Conservation (phyloP, 139 green algal species). For the Chlamydomonas eustigma region DNA sequence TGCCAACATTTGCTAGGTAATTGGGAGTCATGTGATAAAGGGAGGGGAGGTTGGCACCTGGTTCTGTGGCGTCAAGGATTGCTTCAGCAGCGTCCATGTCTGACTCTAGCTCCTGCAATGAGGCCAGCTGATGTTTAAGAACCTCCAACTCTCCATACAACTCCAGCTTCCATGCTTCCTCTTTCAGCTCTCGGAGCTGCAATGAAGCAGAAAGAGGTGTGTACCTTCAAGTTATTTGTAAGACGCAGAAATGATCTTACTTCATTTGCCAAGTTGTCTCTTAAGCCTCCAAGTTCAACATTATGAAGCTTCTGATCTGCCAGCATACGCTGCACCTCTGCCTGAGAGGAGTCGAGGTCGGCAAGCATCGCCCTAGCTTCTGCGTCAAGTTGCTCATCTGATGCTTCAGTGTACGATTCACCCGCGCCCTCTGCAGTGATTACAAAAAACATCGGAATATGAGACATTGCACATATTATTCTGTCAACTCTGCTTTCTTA, state of each 20-base stretch:
- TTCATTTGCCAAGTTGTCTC: slow-evolving; percentile 28
- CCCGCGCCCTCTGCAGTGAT: no score
- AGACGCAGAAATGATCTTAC: background rate
- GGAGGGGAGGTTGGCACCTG: no score
- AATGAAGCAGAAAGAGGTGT: background rate
- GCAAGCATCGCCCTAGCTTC: slow-evolving; percentile 14
- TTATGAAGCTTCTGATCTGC: slow-evolving; percentile 18
- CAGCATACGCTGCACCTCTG: slow-evolving; percentile 36
- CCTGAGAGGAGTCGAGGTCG: slow-evolving; percentile 26
- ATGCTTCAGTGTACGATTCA: no score
- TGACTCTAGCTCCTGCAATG: slow-evolving; percentile 27
- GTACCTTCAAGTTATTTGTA: background rate
- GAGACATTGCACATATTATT: no score
- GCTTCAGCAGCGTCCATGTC: slow-evolving; percentile 35
- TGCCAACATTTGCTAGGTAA: no score
- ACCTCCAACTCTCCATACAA: slow-evolving; percentile 36
- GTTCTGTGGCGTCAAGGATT: slow-evolving; percentile 22
- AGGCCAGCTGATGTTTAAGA: slow-evolving; percentile 27
- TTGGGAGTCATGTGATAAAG: no score
- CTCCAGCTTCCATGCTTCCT: slow-evolving; percentile 38
- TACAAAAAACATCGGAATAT: no score
- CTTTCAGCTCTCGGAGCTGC: slow-evolving; percentile 34
- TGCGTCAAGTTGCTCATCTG: slow-evolving; percentile 26
- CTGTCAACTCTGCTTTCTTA: no score
- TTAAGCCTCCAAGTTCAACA: slow-evolving; percentile 27